phyloP scores from a whole-genome alignment of 371 early-diverging fungal genomes.

The Dinochytrium kinnereticum region DNA sequence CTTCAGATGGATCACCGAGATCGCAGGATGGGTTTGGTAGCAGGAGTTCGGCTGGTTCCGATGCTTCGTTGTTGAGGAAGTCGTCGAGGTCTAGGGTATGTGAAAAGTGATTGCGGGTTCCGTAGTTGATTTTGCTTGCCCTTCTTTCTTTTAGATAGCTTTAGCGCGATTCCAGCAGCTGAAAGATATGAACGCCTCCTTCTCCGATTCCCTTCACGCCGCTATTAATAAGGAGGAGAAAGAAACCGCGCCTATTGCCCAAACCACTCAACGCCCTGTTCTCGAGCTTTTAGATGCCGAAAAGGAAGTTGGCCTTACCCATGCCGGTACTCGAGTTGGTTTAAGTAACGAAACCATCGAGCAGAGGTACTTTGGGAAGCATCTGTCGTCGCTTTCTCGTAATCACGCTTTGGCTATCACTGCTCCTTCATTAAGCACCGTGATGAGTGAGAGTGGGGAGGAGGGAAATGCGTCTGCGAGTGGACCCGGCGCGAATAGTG shows the following conservation, averaged over 20 bases:
- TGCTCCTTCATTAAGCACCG: neutral
- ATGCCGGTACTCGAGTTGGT: neutral
- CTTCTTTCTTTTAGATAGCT: neutral
- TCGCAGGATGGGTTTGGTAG: neutral
- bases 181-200: constrained; percentile 41
- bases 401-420: neutral
- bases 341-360: neutral
- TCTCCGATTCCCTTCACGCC: constrained; percentile 37
- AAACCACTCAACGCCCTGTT: neutral
- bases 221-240: neutral
- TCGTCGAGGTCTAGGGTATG: constrained; percentile 4
- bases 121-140: neutral
- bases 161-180: constrained; percentile 42
- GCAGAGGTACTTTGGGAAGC: neutral
- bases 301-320: neutral
- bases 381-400: neutral
- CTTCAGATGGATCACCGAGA: constrained; percentile 1
- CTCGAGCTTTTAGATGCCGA: too few relatives aligned
- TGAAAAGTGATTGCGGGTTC: too few relatives aligned
- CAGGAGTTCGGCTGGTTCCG: constrained; percentile 2
- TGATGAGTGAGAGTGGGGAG: neutral
- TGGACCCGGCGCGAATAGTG: neutral
- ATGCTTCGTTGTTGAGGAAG: neutral
- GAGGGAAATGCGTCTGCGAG: neutral
- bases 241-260: neutral